These are phyloP conservation scores for Candida ulmi DNA, from an alignment of 805 yeast genomes.

Conservation along the genomic window DNA sequence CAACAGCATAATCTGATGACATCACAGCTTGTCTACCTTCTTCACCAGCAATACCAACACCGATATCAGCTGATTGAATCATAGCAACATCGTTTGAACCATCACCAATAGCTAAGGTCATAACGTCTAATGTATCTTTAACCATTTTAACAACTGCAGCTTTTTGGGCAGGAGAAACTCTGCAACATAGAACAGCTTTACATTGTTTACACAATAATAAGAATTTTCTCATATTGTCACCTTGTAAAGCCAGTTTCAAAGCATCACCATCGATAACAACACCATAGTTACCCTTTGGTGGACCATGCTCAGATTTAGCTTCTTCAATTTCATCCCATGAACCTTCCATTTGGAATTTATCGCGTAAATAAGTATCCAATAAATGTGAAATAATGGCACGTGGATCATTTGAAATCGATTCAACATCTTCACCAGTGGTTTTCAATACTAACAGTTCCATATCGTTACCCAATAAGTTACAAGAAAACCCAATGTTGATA, in stretches of 20 bases:
- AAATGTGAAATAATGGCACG: conserved; percentile 39
- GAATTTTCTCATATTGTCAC: conserved; percentile 49
- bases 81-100: conserved; percentile 87
- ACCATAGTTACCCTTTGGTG: conserved; percentile 64
- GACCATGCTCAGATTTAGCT: conserved; percentile 53
- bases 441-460: conserved; percentile 70
- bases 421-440: conserved; percentile 51
- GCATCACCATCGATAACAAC: conserved; percentile 82
- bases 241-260: conserved; percentile 44
- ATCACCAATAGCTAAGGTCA: conserved; percentile 81
- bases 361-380: conserved; percentile 45
- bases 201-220: conserved; percentile 72
- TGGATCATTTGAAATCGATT: conserved; percentile 35
- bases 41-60: conserved; percentile 76
- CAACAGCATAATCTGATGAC: conserved; percentile 83
- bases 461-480: conserved; percentile 68
- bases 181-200: conserved; percentile 72
- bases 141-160: conserved; percentile 73
- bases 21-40: conserved; percentile 86
- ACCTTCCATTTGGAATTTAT: conserved; percentile 55
- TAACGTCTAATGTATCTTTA: conserved; percentile 64
- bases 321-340: conserved; percentile 47
- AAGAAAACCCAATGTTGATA: conserved; percentile 80
- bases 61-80: conserved; percentile 81
- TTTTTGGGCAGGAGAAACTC: conserved; percentile 81